Evolutionary conservation across 2,329 filamentous ascomycete species (phyloP), one percentile per base, ranked within the genome.

Genomic region (Aureobasidium sp.): DNA sequence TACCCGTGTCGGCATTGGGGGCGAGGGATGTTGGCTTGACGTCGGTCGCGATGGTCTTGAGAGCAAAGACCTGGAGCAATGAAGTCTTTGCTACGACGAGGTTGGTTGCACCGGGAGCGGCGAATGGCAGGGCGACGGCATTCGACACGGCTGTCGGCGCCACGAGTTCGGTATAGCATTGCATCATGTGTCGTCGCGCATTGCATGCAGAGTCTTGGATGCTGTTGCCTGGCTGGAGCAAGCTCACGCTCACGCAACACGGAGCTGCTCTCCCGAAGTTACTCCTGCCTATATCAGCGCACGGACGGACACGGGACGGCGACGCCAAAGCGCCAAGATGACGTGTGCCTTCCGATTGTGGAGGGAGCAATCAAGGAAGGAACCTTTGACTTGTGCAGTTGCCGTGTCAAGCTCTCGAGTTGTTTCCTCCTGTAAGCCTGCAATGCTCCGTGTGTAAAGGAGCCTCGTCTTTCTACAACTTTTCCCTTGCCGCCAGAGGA

Each of bases 81-180:
- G 93, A 96, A 62, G 90, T 91, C 77, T 92, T 95, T 69, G 90
- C 91, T 75, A 99, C 85, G 66, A 96, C 79, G 66, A 99, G 83
- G 73, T 97, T 96, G 73, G 83, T 87, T 67, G 88, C 84, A 65
- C 86, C 81, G 53, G 89, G 76, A 49, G 88, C 87, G 49, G 87
- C 81, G 70, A 99, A 91, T 37, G 91, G 84, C 42, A 96, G 77
- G 62, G 80, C 83, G 69, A 96, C 77, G 65, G 92, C 90, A 77
- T 96, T 88, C 69, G 90, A 92, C 76, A 97, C 91, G 73, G 92
- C 92, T 73, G 92, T 95, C 59, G 94, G 92, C 78, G 93, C 89
- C 74, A 90, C 86, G 73, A 99, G 81, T 81, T 99, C 94, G 71
- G 90, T 92, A 78, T 97, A 97, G 81, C 90, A 95, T 84, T 97